Conservation (phyloP, 257 asterid genomes). For the Craterostigma plantagineum region DNA sequence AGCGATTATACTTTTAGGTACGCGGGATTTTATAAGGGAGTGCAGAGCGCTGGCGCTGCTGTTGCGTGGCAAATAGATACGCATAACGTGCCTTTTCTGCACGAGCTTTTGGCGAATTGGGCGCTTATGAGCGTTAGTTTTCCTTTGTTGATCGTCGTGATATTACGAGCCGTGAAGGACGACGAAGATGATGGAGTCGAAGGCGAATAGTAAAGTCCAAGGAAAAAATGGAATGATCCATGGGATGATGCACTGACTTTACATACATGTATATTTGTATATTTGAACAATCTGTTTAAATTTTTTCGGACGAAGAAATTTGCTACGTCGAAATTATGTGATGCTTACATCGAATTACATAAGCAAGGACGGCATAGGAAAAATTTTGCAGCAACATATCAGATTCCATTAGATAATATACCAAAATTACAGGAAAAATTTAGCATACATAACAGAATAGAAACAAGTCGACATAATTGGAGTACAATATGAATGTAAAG, state of each 20-base stretch:
- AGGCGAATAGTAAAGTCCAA: too few species aligned
- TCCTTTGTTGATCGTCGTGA: conserved; percentile 33
- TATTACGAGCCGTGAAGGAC: conserved; percentile 36
- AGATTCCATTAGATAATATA: too few species aligned
- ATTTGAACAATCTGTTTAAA: not conserved
- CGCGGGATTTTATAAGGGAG: conserved; percentile 46
- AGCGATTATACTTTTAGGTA: too few species aligned
- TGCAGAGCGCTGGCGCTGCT: conserved; percentile 65
- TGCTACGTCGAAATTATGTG: too few species aligned
- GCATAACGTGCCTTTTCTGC: conserved; percentile 22
- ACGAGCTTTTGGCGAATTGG: conserved; percentile 36
- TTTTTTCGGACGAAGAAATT: too few species aligned
- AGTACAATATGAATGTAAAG: too few species aligned
- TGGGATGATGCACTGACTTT: conserved; percentile 18
- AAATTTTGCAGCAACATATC: too few species aligned
- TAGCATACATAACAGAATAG: too few species aligned
- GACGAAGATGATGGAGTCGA: conserved; percentile 18
- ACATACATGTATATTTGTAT: not conserved
- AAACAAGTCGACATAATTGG: too few species aligned
- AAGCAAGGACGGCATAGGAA: too few species aligned
- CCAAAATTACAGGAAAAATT: too few species aligned
- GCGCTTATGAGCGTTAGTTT: conserved; percentile 34
- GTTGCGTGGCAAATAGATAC: conserved; percentile 59
- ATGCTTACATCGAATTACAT: too few species aligned
- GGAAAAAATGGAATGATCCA: conserved; percentile 11